phyloP scores from a whole-genome alignment of 768 basidiomycete genomes.

The Russula virescens region DNA sequence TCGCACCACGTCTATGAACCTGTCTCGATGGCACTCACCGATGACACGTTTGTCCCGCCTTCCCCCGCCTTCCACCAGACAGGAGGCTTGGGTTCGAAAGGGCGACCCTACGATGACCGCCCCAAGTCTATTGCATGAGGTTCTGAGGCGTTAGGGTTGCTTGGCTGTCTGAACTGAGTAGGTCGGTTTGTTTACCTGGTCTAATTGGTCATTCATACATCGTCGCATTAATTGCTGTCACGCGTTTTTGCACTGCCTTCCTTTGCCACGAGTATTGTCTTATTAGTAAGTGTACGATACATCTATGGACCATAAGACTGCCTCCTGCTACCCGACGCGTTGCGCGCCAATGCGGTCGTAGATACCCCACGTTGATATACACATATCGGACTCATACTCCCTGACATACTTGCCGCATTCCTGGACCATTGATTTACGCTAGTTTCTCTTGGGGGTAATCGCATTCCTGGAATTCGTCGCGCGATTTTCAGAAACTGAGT shows the following conservation, averaged over 20 bases:
- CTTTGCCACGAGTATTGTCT: neutral
- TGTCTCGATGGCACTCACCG: constrained; percentile 50
- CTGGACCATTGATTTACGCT: neutral
- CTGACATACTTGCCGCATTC: neutral
- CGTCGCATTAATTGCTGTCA: neutral
- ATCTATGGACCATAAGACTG: neutral
- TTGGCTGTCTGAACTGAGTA: neutral
- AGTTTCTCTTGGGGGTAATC: constrained; percentile 24
- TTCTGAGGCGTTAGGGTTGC: neutral
- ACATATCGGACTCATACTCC: neutral
- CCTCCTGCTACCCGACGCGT: neutral
- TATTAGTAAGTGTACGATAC: constrained; percentile 2
- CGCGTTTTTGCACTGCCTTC: neutral
- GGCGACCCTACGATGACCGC: constrained; percentile 17
- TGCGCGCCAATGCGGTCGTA: neutral
- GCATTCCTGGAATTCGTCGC: neutral
- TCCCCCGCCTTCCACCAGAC: constrained; percentile 30
- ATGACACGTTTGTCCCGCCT: constrained; percentile 36
- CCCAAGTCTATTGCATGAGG: constrained; percentile 33
- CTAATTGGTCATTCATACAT: neutral
- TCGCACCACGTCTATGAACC: constrained; percentile 56
- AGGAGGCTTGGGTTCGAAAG: neutral
- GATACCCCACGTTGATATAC: constrained; percentile 2
- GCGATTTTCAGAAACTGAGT: neutral
- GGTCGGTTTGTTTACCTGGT: neutral